A percentile compares a stretch with the other conserved stretches of the same genome.
phyloP scores from a whole-genome alignment of 805 yeast species.

The Starmerella powellii region DNA sequence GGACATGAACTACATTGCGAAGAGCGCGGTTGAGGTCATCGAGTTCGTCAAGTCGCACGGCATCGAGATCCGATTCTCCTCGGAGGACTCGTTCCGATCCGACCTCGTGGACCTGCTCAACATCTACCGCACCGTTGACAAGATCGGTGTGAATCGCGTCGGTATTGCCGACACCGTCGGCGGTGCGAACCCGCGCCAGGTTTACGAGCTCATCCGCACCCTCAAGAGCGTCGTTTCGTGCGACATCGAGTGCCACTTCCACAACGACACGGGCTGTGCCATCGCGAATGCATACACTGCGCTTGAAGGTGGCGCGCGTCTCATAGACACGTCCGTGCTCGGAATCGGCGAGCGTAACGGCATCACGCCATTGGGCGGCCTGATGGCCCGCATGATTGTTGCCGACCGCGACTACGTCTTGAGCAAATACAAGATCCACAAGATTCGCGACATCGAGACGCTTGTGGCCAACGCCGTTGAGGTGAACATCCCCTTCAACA shows the following conservation, averaged over 20 bases:
- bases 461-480: slow-evolving; percentile 95
- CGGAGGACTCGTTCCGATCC: slow-evolving; percentile 95
- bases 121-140: slow-evolving; percentile 91
- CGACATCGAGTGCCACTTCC: slow-evolving; percentile 98
- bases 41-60: slow-evolving; percentile 95
- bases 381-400: slow-evolving; percentile 98
- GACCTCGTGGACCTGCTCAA: slow-evolving; percentile 90
- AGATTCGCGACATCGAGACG: slow-evolving; percentile 89
- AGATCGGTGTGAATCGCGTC: slow-evolving; percentile 95
- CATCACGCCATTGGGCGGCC: slow-evolving; percentile 92
- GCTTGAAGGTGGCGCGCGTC: slow-evolving; percentile 90
- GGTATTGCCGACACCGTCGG: slow-evolving; percentile 99
- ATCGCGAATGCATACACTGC: slow-evolving; percentile 98
- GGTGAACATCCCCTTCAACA: slow-evolving; percentile 94
- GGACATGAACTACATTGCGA: slow-evolving; percentile 95
- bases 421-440: slow-evolving; percentile 87
- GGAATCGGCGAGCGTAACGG: slow-evolving; percentile 99
- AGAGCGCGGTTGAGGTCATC: slow-evolving; percentile 90
- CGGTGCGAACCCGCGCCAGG: slow-evolving; percentile 98
- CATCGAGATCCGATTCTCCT: slow-evolving; percentile 89
- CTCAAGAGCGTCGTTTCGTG: slow-evolving; percentile 86
- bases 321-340: slow-evolving; percentile 87
- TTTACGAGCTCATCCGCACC: slow-evolving; percentile 89
- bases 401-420: slow-evolving; percentile 94
- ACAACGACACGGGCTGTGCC: slow-evolving; percentile 98